Base-by-base conservation (phyloP, 2,329 filamentous ascomycete species). In the Chaetomiaceae sp. region DNA sequence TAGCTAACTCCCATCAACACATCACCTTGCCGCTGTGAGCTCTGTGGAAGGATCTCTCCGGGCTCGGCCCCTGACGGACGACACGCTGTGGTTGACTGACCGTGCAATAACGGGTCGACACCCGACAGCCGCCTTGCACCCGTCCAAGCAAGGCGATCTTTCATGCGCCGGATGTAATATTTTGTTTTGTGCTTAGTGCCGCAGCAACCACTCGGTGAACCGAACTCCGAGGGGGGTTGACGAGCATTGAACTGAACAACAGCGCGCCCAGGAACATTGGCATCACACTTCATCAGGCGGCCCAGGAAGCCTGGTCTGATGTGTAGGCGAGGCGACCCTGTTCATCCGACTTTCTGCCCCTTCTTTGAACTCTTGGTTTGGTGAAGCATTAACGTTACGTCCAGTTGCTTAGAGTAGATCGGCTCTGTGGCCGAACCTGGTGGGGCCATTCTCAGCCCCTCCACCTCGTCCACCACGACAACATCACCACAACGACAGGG, bases 61-160 rank as follows among this genome's bases (percentile, higher is more conserved):
- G 23, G 49, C 23, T 44, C 34, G 44, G 23, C 19, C 34, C 21
- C 33, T 38, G 38, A 51, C 47, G n/a, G 35, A 9, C 20, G 17
- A 38, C 27, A 40, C 40, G 40, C 44, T 27, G 39, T 14, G 30
- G 27, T 19, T 35, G 46, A 42, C 43, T 42, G 34, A 6, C 42
- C 44, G 42, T 41, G 48, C 48, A 44, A 14, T 23, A 35, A 25
- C 44, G 31, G 31, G 44, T 42, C 10, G 6, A 10, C 2, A 27
- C 25, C 10, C 42, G 23, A 48, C 50, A 50, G 25, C 55, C 40
- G 44, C 50, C 49, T 37, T 43, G 39, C 20, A 48, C 52, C 57
- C 35, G 53, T 33, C 51, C 48, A 55, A 57, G 53, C 35, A 37
- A 45, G 56, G 35, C 42, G 56, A 60, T 60, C 58, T 27, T 19